Evolutionary conservation across 306 rosid species (phyloP).

Genomic region (Cucumis cinereus): DNA sequence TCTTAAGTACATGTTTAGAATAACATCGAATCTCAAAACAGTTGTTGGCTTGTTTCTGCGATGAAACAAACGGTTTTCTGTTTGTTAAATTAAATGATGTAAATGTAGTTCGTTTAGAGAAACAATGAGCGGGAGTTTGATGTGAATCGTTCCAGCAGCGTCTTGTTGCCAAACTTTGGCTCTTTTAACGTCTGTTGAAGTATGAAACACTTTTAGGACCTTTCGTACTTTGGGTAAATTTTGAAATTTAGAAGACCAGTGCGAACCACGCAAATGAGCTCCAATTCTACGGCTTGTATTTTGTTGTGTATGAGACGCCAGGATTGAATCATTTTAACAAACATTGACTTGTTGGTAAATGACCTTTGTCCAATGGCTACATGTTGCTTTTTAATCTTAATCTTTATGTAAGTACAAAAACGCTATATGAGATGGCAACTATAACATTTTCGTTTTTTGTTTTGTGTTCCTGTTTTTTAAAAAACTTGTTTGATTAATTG

Average conservation of each 20-base stretch:
- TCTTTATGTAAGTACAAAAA: neutral
- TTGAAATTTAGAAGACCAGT: neutral
- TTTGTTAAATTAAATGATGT: neutral
- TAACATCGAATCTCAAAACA: neutral
- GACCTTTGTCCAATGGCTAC: neutral
- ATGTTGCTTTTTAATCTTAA: neutral
- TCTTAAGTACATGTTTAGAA: conserved; percentile 15
- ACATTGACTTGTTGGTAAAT: neutral
- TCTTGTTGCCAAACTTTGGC: no score
- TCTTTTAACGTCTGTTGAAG: neutral
- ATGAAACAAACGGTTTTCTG: neutral
- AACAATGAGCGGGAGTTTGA: neutral
- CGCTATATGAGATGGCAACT: neutral
- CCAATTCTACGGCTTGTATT: neutral
- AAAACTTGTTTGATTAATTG: no score
- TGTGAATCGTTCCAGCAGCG: neutral
- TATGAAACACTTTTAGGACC: neutral
- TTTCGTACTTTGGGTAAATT: neutral
- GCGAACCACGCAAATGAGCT: neutral
- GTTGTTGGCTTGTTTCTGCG: neutral
- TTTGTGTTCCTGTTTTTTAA: no score
- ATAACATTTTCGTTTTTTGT: no score
- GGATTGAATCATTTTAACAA: neutral
- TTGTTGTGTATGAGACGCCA: neutral
- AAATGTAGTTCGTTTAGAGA: neutral